Conservation (phyloP, 2,329 filamentous ascomycete genomes). For the Nothopassalora personata region DNA sequence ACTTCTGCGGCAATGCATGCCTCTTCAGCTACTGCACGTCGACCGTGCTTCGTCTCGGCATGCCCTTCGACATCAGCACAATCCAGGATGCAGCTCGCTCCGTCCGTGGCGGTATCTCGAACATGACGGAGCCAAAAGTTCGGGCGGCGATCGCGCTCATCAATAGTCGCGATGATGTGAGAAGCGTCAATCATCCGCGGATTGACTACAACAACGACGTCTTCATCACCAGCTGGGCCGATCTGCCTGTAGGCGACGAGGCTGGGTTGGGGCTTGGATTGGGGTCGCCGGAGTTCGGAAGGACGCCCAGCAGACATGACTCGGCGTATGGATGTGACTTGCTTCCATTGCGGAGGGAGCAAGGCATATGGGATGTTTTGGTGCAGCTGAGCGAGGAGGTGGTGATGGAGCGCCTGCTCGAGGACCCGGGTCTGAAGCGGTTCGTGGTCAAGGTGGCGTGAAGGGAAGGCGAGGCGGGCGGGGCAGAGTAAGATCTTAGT, state of each 20-base stretch:
- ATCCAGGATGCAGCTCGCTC: conserved; percentile 4
- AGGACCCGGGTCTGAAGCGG: conserved; percentile 15
- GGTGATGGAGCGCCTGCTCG: conserved; percentile 13
- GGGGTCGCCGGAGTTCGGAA: conserved; percentile 14
- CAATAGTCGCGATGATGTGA: conserved; percentile 12
- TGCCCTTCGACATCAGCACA: conserved; percentile 15
- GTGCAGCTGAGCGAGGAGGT: conserved; percentile 14
- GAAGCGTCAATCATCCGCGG: not conserved
- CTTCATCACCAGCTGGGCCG: conserved; percentile 20
- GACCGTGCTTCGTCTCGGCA: conserved; percentile 5
- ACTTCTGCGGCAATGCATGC: conserved; percentile 15
- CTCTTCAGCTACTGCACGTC: conserved; percentile 6
- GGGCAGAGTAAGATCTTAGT: not conserved
- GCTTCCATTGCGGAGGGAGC: conserved; percentile 13
- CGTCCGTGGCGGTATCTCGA: conserved; percentile 1
- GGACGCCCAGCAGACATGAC: conserved; percentile 15
- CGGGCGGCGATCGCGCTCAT: conserved; percentile 17
- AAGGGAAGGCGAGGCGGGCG: not conserved
- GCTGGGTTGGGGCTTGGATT: conserved; percentile 18
- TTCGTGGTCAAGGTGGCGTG: conserved; percentile 10
- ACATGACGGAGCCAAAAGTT: conserved; percentile 8
- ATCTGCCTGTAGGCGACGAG: conserved; percentile 13
- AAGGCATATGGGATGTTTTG: conserved; percentile 20
- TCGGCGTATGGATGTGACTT: conserved; percentile 12
- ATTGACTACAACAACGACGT: conserved; percentile 11